Evolutionary conservation across 257 asterid genomes (phyloP), one percentile per base, ranked within the genome.

Genomic region (Solanum piurae): DNA sequence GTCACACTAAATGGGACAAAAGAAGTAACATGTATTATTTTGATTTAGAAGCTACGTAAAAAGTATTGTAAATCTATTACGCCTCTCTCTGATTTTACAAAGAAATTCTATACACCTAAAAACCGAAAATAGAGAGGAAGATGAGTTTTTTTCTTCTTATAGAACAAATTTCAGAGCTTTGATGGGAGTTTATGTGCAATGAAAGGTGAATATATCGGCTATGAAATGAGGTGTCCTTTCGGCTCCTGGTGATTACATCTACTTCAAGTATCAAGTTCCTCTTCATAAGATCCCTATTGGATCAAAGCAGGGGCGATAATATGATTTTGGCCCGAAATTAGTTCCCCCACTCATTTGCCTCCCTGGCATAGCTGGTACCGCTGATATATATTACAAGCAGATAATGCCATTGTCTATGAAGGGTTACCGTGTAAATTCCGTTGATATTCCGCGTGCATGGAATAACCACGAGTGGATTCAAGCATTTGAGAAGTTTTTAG

Each of bases 261-360:
- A 97, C 94, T 97, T 97, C 96, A 97, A 97, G 98, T 97, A 99
- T 90, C 98, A 95, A 91, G 99, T 97, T 89, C 99, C 99, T 88
- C 98, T 97, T 87, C 99, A 97, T 86, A 95, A 93, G 95, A 97
- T 97, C 93, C 99, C 98, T n/a, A 94, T 97, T 90, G 98, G 98
- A 83, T 92, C 98, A 88, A 97, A 94, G 93, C 98, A 96, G 88
- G 96, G 99, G 99, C 92, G 98, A 87, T 97, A 97, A 90, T 97
- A 97, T 89, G 99, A 97, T 91, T 97, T 96, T 92, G 99, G 99
- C 83, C 98, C 99, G 2, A 97, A 94, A 93, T 92, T 88, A 68
- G 98, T 95, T 89, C 97, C 99, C 79, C 99, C 99, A 40, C 92
- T 97, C 83, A 95, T 97, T 62, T 97, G 99, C 88, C 94, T 97